These are phyloP conservation scores for Arxiozyma slooffiae DNA, from an alignment of 1,139 yeast genomes.

Conservation along the genomic window DNA sequence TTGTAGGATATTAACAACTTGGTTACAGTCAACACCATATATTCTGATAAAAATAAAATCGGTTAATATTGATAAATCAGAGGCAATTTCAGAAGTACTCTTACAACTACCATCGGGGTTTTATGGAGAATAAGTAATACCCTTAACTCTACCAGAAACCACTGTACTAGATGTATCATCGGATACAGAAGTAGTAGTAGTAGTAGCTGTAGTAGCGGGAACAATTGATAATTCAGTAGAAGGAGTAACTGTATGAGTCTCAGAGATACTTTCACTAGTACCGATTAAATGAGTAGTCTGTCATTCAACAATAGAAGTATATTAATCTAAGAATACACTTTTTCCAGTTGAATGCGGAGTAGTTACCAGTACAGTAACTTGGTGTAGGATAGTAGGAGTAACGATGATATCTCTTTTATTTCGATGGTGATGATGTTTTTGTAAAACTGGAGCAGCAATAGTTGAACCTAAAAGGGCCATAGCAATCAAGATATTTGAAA, in stretches of 20 bases:
- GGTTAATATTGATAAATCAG: conserved; percentile 48
- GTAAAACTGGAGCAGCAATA: conserved; percentile 31
- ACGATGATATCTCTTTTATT: conserved; percentile 35
- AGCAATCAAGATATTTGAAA: conserved; percentile 28
- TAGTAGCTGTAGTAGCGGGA: conserved; percentile 20
- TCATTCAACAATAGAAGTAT: conserved; percentile 26
- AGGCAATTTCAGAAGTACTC: conserved; percentile 44
- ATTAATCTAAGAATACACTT: too few relatives aligned
- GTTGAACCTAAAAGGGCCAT: conserved; percentile 31
- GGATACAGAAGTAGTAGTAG: conserved; percentile 32
- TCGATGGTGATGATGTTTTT: conserved; percentile 38
- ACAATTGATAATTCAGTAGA: conserved; percentile 29
- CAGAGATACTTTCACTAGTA: conserved; percentile 21
- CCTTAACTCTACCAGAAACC: conserved; percentile 40
- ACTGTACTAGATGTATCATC: conserved; percentile 39
- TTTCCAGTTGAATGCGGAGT: conserved; percentile 19
- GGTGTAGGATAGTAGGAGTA: conserved; percentile 14
- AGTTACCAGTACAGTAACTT: conserved; percentile 11
- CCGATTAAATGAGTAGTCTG: conserved; percentile 25
- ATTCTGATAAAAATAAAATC: conserved; percentile 57
- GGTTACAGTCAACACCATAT: conserved; percentile 77
- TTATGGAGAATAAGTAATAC: conserved; percentile 81
- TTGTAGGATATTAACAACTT: conserved; percentile 58
- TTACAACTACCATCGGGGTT: conserved; percentile 63
- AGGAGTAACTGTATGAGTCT: too few relatives aligned